Evolutionary conservation across 257 asterid genomes (phyloP).

Genomic region (Asclepias syriaca): DNA sequence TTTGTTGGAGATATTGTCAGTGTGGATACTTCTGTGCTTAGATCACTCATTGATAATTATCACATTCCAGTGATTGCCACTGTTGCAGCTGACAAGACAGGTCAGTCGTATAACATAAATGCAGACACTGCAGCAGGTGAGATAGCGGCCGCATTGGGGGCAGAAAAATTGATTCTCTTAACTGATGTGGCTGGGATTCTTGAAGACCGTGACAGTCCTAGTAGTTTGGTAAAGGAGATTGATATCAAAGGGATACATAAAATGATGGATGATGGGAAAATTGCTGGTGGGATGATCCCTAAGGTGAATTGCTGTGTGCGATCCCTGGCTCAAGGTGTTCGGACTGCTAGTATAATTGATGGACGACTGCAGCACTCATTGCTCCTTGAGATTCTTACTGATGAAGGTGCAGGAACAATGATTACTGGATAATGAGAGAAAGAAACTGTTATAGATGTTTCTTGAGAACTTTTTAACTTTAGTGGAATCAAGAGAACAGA

Average conservation of each 20-base stretch:
- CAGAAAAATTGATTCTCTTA: constrained; percentile 64
- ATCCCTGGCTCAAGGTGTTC: constrained; percentile 76
- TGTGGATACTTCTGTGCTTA: constrained; percentile 60
- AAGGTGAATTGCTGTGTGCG: constrained; percentile 73
- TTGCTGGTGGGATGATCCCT: constrained; percentile 84
- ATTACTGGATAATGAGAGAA: constrained; percentile 42
- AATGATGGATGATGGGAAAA: constrained; percentile 58
- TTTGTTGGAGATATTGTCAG: constrained; percentile 76
- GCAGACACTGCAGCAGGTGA: constrained; percentile 85
- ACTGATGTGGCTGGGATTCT: constrained; percentile 73
- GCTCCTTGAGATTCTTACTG: constrained; percentile 77
- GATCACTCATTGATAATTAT: constrained; percentile 51
- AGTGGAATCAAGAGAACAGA: neutral
- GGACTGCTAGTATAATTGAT: constrained; percentile 69
- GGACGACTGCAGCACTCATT: constrained; percentile 73
- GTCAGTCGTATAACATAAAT: constrained; percentile 65
- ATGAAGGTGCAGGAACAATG: constrained; percentile 81
- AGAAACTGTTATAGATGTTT: neutral
- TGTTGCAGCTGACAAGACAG: constrained; percentile 54
- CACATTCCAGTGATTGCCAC: constrained; percentile 83
- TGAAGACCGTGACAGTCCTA: constrained; percentile 46
- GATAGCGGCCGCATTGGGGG: constrained; percentile 67
- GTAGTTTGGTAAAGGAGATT: constrained; percentile 64
- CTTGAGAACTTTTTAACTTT: neutral
- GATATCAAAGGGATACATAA: constrained; percentile 72